Conservation (phyloP, 1,284 basidiomycete species). For the Veloboletus limbatus region DNA sequence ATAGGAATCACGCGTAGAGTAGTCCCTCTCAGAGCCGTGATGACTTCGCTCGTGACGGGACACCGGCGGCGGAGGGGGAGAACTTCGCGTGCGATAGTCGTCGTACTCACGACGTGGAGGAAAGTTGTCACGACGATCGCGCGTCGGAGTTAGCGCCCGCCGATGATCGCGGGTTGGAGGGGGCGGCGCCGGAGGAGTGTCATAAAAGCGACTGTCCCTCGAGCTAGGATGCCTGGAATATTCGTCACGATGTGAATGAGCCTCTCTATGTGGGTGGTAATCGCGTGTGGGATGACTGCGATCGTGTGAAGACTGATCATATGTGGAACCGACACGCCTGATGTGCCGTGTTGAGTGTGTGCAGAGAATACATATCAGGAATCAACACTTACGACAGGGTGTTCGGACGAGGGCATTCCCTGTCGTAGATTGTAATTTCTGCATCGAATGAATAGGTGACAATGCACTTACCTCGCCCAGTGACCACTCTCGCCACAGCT, state of each 20-base stretch:
- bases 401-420: constrained; percentile 69
- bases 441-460: constrained; percentile 2
- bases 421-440: constrained; percentile 28
- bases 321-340: constrained; percentile 35
- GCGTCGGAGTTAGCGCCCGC: constrained; percentile 55
- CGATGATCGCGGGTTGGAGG: constrained; percentile 51
- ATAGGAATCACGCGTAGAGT: constrained; percentile 46
- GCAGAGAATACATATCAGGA: neutral
- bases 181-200: constrained; percentile 50
- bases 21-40: constrained; percentile 44
- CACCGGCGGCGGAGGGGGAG: constrained; percentile 39
- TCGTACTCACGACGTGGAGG: constrained; percentile 61
- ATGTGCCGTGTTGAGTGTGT: constrained; percentile 4
- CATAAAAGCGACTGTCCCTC: constrained; percentile 53
- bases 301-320: constrained; percentile 50
- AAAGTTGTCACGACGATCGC: constrained; percentile 63
- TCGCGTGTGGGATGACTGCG: constrained; percentile 49
- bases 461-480: constrained; percentile 69
- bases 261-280: constrained; percentile 45
- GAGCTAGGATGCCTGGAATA: constrained; percentile 40
- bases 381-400: constrained; percentile 40
- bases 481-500: constrained; percentile 79
- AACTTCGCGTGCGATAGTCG: constrained; percentile 56
- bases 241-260: constrained; percentile 48
- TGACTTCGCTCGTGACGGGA: constrained; percentile 44